Percentiles rank a stretch among this genome's conserved stretches.
phyloP scores from a whole-genome alignment of 306 rosid species.

The Clitoria ternatea region DNA sequence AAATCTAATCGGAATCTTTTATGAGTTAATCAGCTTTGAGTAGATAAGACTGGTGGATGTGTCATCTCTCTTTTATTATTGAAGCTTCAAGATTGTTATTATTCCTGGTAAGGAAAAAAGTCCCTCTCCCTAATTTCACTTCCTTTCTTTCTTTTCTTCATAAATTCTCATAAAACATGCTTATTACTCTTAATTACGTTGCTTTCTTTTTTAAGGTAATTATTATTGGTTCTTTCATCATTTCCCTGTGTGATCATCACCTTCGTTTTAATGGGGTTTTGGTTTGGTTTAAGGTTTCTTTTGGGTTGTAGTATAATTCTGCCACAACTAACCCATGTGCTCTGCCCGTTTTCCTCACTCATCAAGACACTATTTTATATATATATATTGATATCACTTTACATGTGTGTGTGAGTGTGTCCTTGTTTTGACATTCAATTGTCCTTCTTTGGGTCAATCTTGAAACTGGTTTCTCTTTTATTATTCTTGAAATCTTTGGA shows the following conservation, averaged over 20 bases:
- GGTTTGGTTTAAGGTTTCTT: slow-evolving; percentile 25
- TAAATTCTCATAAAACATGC: slow-evolving; percentile 16
- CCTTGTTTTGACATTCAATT: slow-evolving; percentile 18
- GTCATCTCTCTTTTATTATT: slow-evolving; percentile 27
- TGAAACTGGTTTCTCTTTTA: background rate
- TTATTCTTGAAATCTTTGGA: background rate
- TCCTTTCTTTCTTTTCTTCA: background rate
- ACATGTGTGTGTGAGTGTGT: background rate
- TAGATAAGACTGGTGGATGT: slow-evolving; percentile 57
- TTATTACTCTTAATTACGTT: slow-evolving; percentile 23
- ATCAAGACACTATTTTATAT: background rate
- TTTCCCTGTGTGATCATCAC: slow-evolving; percentile 26
- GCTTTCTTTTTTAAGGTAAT: background rate
- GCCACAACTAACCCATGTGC: background rate
- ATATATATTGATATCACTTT: background rate
- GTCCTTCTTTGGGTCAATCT: background rate
- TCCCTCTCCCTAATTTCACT: background rate
- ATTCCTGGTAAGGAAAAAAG: slow-evolving; percentile 34
- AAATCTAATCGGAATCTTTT: slow-evolving; percentile 44
- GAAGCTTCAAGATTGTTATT: slow-evolving; percentile 27
- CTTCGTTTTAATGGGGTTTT: slow-evolving; percentile 12
- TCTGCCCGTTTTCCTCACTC: background rate
- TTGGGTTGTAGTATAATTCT: slow-evolving; percentile 15
- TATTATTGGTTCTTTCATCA: slow-evolving; percentile 33
- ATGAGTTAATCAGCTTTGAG: slow-evolving; percentile 42